These are phyloP conservation scores for Colletotrichum godetiae DNA, from an alignment of 2,329 filamentous ascomycete genomes.

Conservation along the genomic window DNA sequence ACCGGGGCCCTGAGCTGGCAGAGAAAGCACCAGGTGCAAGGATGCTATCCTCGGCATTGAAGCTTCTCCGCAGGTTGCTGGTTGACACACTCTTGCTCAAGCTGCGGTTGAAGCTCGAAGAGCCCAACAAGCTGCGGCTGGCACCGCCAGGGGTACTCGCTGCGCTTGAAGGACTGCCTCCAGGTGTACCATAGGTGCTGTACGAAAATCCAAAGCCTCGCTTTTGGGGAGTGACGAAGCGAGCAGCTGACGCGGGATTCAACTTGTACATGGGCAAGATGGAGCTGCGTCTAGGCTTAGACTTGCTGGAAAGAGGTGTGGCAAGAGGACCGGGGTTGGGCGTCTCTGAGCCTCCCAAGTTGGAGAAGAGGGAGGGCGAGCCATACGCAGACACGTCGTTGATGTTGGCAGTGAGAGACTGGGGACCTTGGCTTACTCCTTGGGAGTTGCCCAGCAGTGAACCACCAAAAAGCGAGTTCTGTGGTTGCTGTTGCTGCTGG, in stretches of 20 bases:
- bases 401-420: constrained; percentile 79
- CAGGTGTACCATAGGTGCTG: constrained; percentile 88
- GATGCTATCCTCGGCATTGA: constrained; percentile 86
- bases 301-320: constrained; percentile 83
- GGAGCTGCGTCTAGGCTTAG: constrained; percentile 80
- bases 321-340: constrained; percentile 89
- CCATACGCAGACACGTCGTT: constrained; percentile 91
- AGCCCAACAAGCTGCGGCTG: constrained; percentile 71
- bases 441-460: constrained; percentile 71
- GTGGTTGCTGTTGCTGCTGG: constrained; percentile 61
- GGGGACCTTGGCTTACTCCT: constrained; percentile 58
- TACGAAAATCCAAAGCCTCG: constrained; percentile 93
- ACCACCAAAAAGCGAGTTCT: constrained; percentile 52
- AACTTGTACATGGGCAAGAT: constrained; percentile 90
- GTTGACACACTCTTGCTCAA: constrained; percentile 90
- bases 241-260: constrained; percentile 82
- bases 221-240: constrained; percentile 86
- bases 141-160: constrained; percentile 76
- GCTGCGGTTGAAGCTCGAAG: constrained; percentile 75
- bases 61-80: constrained; percentile 85
- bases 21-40: constrained; percentile 88
- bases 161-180: constrained; percentile 73
- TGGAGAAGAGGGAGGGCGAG: constrained; percentile 85
- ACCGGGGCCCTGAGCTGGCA: constrained; percentile 70
- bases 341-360: constrained; percentile 70